Evolutionary conservation across 164 flowering plant species (phyloP).

Genomic region (Buxus sempervirens): DNA sequence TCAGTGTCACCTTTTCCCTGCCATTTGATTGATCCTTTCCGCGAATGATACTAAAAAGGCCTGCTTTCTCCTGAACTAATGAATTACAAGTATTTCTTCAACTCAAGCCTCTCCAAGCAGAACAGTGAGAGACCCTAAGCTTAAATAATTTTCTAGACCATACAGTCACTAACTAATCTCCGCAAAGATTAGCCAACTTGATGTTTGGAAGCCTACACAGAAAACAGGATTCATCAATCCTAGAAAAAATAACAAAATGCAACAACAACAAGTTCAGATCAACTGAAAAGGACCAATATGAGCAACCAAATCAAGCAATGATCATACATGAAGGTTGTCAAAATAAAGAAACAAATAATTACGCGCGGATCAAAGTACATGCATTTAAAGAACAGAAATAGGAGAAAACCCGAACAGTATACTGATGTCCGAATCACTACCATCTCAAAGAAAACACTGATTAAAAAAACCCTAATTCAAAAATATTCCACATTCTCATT

Average conservation of each 20-base stretch:
- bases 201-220: neutral
- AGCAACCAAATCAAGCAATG: neutral
- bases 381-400: neutral
- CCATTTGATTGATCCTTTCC: neutral
- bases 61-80: neutral
- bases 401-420: neutral
- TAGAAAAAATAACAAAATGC: neutral
- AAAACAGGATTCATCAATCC: neutral
- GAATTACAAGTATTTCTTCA: neutral
- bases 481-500: neutral
- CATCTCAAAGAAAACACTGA: neutral
- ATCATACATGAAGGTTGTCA: neutral
- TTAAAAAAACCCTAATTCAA: neutral
- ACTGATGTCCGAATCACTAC: neutral
- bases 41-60: neutral
- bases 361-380: neutral
- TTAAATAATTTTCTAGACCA: neutral
- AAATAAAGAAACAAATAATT: neutral
- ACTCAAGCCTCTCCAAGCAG: neutral
- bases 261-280: conserved; percentile 1
- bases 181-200: neutral
- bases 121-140: neutral
- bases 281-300: neutral
- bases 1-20: neutral
- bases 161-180: neutral